Conservation (phyloP, 768 basidiomycete species). For the Termitomyces sp. region DNA sequence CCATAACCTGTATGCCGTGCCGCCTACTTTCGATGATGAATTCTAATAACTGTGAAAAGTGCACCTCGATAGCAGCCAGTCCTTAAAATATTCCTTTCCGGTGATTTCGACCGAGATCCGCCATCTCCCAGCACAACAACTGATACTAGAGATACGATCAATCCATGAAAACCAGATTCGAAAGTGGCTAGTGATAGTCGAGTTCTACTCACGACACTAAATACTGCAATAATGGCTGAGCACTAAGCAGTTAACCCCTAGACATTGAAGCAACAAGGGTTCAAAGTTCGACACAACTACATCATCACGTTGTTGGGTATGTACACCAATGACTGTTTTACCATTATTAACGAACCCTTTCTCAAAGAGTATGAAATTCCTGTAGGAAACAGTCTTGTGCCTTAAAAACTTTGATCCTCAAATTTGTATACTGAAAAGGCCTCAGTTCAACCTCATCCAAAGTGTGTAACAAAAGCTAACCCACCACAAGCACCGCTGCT, state of each 20-base stretch:
- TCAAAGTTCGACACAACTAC: neutral
- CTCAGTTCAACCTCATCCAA: neutral
- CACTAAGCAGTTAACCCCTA: neutral
- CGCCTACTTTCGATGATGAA: no score
- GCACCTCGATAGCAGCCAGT: no score
- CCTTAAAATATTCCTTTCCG: no score
- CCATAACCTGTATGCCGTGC: no score
- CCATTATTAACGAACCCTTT: no score
- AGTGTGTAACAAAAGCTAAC: neutral
- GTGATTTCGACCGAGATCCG: no score
- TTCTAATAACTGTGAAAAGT: no score
- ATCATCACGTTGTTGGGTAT: neutral
- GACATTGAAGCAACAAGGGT: neutral
- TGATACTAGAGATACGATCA: no score
- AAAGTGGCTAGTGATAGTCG: neutral
- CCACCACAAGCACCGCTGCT: conserved; percentile 74
- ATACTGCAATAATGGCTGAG: neutral
- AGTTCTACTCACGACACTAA: neutral
- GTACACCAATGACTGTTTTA: no score
- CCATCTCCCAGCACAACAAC: no score
- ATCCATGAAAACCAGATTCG: no score
- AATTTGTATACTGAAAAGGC: conserved; percentile 3
- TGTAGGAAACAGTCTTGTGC: neutral
- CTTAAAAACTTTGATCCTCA: neutral
- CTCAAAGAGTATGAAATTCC: neutral